Evolutionary conservation across 2,329 filamentous ascomycete genomes (phyloP).

Genomic region (Fusarium mexicanum): DNA sequence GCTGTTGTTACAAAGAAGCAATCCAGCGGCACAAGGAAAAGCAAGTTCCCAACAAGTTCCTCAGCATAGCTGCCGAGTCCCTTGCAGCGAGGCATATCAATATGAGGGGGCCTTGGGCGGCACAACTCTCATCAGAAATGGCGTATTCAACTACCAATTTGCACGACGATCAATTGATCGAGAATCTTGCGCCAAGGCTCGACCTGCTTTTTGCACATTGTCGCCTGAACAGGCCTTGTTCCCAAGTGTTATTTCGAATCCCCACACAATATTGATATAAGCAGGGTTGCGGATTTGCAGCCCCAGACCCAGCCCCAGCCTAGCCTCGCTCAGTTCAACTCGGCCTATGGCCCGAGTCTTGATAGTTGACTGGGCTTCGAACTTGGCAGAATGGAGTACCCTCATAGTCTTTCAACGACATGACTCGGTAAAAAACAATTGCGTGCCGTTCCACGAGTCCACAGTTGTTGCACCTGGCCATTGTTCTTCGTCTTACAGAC

Average conservation of each 20-base stretch:
- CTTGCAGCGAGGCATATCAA: conserved; percentile 9
- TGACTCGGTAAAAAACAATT: conserved; percentile 8
- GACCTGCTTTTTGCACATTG: background rate
- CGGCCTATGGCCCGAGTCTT: background rate
- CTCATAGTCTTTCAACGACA: conserved; percentile 3
- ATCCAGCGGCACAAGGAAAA: conserved; percentile 11
- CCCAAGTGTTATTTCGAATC: conserved; percentile 1
- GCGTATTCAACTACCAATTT: background rate
- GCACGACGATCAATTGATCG: background rate
- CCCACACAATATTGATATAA: conserved; percentile 6
- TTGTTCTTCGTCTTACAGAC: conserved; percentile 9
- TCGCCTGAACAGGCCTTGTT: background rate
- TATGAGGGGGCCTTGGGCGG: background rate
- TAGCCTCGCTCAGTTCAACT: background rate
- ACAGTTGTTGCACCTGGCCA: conserved; percentile 5
- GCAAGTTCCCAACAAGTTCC: background rate
- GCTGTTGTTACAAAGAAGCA: background rate
- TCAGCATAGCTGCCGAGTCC: conserved; percentile 8
- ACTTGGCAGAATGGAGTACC: background rate
- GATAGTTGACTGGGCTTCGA: background rate
- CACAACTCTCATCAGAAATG: background rate
- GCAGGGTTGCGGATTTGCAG: conserved; percentile 11
- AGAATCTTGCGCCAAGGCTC: background rate
- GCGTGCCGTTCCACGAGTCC: background rate
- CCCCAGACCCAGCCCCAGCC: background rate